Base-by-base conservation (phyloP, 2,329 filamentous ascomycete species). In the Penicillium sp. region DNA sequence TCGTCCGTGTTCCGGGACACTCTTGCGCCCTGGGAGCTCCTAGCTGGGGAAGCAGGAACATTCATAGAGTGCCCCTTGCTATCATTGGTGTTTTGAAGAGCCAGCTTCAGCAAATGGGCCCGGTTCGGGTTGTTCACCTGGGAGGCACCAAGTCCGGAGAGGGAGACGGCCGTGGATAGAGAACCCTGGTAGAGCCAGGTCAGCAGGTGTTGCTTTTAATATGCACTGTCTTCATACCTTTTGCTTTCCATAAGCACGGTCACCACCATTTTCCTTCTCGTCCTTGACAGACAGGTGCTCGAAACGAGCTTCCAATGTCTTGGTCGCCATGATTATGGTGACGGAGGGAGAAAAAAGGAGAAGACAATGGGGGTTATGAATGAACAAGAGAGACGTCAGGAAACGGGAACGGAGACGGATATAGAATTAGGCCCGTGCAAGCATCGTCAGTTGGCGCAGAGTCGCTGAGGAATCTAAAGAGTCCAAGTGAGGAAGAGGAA, bases 241-340 rank as follows among this genome's bases (percentile, higher is more conserved):
- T 54, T 82, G 72, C 73, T 95, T 95, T 59, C 82, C 77, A 68
- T 87, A 84, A 24, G 68, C 56, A 55, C 78, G 78, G 49, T 73
- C 72, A 54, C 73, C 75, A 47, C 74, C 74, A 28, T 76, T 72
- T 51, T 89, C 86, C 66, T 92, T 95, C 72, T 95, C 91, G 66
- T 96, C 91, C 62, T 88, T 86, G 55, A 96, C 88, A 18, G 88
- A 86, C 74, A 96, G 82, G 71, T 85, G 86, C 82, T 95, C 90
- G 66, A 97, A 89, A 63, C 88, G 88, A 72, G 87, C 78, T 75
- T 96, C 92, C 41, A 97, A 78, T 44, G 82, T 83, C 61, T 88
- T 82, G 51, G 87, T 81, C 57, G 91, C 82, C 87, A 92, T 81
- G 38, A 42, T 84, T 55, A 41, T 44, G 12, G 33, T 35, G 47